These are phyloP conservation scores for Ogataea ramenticola DNA, from an alignment of 805 yeast species.

Conservation along the genomic window DNA sequence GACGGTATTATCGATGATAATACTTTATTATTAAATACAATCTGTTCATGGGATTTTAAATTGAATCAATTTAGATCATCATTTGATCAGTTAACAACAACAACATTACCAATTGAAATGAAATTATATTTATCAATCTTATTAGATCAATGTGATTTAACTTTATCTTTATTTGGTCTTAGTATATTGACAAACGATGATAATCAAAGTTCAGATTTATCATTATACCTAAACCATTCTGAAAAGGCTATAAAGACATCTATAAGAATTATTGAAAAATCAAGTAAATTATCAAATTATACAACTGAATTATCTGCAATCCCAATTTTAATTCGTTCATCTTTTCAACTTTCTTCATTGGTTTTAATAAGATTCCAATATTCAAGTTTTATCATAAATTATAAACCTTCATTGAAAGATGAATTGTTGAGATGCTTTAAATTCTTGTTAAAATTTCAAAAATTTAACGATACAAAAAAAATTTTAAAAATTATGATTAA, in stretches of 20 bases:
- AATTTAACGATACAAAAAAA: slow-evolving; percentile 4
- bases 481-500: background rate
- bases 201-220: slow-evolving; percentile 1
- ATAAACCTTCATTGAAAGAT: background rate
- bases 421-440: background rate
- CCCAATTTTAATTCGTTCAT: slow-evolving; percentile 16
- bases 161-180: slow-evolving; percentile 16
- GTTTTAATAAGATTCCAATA: background rate
- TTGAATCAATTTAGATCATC: background rate
- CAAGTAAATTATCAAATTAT: background rate
- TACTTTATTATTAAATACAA: slow-evolving; percentile 13
- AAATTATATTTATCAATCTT: background rate
- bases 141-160: slow-evolving; percentile 11
- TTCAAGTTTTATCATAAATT: background rate
- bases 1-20: slow-evolving; percentile 9
- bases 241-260: slow-evolving; percentile 4
- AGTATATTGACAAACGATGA: no score
- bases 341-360: slow-evolving; percentile 15
- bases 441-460: slow-evolving; percentile 1
- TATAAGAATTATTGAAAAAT: slow-evolving; percentile 3
- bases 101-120: background rate
- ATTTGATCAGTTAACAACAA: background rate
- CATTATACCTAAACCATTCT: slow-evolving; percentile 4
- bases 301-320: background rate
- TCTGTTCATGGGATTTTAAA: slow-evolving; percentile 18